These are phyloP conservation scores for Toxicodendron radicans DNA, from an alignment of 345 rosid species.

Conservation along the genomic window DNA sequence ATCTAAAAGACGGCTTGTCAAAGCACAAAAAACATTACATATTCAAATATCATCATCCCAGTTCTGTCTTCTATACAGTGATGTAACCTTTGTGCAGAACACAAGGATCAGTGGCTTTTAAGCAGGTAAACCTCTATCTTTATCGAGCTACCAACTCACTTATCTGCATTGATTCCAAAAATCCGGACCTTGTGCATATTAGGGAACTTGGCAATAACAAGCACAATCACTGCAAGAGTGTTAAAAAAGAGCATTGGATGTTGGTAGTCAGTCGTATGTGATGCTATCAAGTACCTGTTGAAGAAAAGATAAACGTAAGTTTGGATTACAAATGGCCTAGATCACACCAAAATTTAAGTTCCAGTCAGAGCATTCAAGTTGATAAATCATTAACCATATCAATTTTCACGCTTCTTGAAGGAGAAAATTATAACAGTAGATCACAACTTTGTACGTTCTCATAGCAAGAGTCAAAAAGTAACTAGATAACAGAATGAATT, in stretches of 20 bases:
- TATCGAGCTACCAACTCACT: slow-evolving; percentile 26
- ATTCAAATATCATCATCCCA: slow-evolving; percentile 22
- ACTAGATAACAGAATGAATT: background rate
- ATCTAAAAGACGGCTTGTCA: slow-evolving; percentile 3
- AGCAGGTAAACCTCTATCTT: slow-evolving; percentile 8
- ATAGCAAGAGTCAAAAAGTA: background rate
- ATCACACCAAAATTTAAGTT: slow-evolving; percentile 2
- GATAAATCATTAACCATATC: background rate
- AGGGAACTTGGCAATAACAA: slow-evolving; percentile 95
- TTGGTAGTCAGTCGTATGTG: slow-evolving; percentile 92
- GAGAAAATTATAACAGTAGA: background rate
- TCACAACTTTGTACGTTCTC: background rate
- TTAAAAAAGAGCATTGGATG: slow-evolving; percentile 91
- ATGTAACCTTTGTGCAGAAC: slow-evolving; percentile 25
- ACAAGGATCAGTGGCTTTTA: slow-evolving; percentile 19
- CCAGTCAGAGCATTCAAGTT: background rate
- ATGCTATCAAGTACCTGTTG: slow-evolving; percentile 89
- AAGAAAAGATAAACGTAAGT: background rate
- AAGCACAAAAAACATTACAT: slow-evolving; percentile 25
- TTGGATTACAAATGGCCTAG: background rate
- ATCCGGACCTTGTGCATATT: slow-evolving; percentile 99
- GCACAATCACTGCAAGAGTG: slow-evolving; percentile 82
- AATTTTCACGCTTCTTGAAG: background rate
- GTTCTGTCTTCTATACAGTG: slow-evolving; percentile 37
- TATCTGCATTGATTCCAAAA: slow-evolving; percentile 92